Percentiles rank a stretch among this genome's conserved stretches.
Evolutionary conservation across 768 basidiomycete genomes (phyloP).

Genomic region (Psilocybe tampanensis): DNA sequence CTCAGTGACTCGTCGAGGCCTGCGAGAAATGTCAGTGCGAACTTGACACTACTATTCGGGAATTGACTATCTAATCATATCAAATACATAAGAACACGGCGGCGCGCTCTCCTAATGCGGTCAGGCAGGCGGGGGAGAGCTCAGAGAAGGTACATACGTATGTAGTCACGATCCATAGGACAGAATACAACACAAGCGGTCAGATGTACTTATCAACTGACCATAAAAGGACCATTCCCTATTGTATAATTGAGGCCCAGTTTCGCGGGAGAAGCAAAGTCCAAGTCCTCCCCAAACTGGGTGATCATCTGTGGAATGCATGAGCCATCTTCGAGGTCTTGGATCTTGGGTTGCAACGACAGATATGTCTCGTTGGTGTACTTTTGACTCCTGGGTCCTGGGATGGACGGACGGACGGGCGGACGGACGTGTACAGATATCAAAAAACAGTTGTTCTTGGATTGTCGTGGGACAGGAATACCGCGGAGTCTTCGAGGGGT

Average conservation of each 20-base stretch:
- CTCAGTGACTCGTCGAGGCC: neutral
- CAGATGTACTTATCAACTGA: neutral
- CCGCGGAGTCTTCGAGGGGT: slow-evolving; percentile 12
- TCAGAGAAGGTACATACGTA: no score
- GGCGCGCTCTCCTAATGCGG: neutral
- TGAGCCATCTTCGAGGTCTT: neutral
- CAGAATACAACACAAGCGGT: neutral
- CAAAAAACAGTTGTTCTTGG: neutral
- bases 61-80: neutral
- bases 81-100: neutral
- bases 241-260: slow-evolving; percentile 7
- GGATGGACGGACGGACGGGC: no score
- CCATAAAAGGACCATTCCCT: neutral
- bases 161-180: no score
- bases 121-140: neutral
- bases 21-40: slow-evolving; percentile 1
- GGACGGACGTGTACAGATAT: neutral
- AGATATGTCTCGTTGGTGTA: neutral
- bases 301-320: neutral
- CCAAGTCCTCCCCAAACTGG: neutral
- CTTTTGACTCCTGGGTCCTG: slow-evolving; percentile 4
- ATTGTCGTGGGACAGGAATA: slow-evolving; percentile 6
- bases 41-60: neutral
- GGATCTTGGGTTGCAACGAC: neutral
- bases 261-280: slow-evolving; percentile 18